Evolutionary conservation across 228 moss, liverwort and hornwort species (phyloP), one percentile per base, ranked within the genome.

Genomic region (Sphagnum fallax): DNA sequence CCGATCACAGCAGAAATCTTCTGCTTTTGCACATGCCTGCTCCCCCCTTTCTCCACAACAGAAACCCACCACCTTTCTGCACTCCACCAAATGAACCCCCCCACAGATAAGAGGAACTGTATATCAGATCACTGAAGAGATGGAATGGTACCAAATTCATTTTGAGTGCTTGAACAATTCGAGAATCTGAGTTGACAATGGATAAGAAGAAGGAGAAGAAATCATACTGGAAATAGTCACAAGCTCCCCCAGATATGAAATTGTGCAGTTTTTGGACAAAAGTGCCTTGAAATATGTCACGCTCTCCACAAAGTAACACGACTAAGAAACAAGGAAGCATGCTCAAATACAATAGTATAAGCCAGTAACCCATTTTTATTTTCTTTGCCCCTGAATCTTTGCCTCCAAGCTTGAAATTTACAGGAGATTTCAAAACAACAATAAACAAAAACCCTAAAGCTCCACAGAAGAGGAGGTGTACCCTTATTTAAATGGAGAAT

Each of bases 281-380:
- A 6, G 98, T 94, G 49, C 92, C 92, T 6, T 89, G 74, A 65
- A 98, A 98, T 65, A 74, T 14, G 32, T 85, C 75, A 7, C 92
- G 90, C 79, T 98, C 92, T 14, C 98, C 98, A 48, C 98, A 98
- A 73, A 94, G 69, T 67, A 98, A 75, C 71, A 98, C 71, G 70
- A 80, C 76, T 65, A 87, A 51, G 62, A 94, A 74, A 69, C 76
- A 55, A 15, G 92, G 98, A 12, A 92, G 79, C 68, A 92, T 15
- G 62, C 85, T 89, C 59, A 90, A 71, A 52, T 98, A 98, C 0
- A 67, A 73, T 4, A 98, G 73, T 73, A 94, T 18, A 72, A 88
- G 61, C 91, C 89, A 90, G 48, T 83, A 83, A 76, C 82, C 84
- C 86, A 88, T 90, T 53, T 5, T 51, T 15, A 16, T 51, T 60